These are phyloP conservation scores for Phytophthora meadii DNA, from an alignment of 352 stramenopile species.

Conservation along the genomic window DNA sequence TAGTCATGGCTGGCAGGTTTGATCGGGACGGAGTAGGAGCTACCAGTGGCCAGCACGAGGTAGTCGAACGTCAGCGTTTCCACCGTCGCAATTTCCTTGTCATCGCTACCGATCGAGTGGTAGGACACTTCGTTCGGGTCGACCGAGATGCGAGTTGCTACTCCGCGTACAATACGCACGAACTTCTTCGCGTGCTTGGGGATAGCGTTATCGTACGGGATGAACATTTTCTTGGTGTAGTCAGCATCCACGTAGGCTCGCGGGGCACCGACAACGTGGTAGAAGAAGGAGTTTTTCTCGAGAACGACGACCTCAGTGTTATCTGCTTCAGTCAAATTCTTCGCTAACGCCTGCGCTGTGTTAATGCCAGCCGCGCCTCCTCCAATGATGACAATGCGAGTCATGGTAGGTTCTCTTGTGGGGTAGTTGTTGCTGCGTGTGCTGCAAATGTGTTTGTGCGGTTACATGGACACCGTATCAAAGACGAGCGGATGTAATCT, in stretches of 20 bases:
- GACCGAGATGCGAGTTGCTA: slow-evolving; percentile 41
- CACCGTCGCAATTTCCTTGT: slow-evolving; percentile 32
- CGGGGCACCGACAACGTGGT: slow-evolving; percentile 53
- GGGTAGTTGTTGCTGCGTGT: not conserved
- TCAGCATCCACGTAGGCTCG: slow-evolving; percentile 60
- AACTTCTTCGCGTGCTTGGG: slow-evolving; percentile 38
- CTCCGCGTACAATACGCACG: slow-evolving; percentile 47
- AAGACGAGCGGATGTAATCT: too few relatives aligned
- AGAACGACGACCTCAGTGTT: slow-evolving; percentile 59
- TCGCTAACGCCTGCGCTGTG: slow-evolving; percentile 47
- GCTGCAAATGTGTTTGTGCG: slow-evolving; percentile 9
- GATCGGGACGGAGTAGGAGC: slow-evolving; percentile 62
- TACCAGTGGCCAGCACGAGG: slow-evolving; percentile 67
- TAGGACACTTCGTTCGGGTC: slow-evolving; percentile 50
- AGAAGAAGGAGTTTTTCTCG: slow-evolving; percentile 64
- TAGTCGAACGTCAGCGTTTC: slow-evolving; percentile 65
- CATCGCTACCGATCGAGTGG: slow-evolving; percentile 33
- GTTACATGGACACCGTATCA: too few relatives aligned
- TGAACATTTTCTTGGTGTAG: slow-evolving; percentile 67
- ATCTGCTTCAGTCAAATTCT: slow-evolving; percentile 42
- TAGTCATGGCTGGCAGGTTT: slow-evolving; percentile 46
- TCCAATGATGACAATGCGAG: slow-evolving; percentile 63
- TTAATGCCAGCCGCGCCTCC: slow-evolving; percentile 61
- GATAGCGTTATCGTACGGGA: slow-evolving; percentile 72
- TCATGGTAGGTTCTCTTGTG: slow-evolving; percentile 20